These are phyloP conservation scores for Verticillium nubilum DNA, from an alignment of 2,329 filamentous ascomycete genomes.

Conservation along the genomic window DNA sequence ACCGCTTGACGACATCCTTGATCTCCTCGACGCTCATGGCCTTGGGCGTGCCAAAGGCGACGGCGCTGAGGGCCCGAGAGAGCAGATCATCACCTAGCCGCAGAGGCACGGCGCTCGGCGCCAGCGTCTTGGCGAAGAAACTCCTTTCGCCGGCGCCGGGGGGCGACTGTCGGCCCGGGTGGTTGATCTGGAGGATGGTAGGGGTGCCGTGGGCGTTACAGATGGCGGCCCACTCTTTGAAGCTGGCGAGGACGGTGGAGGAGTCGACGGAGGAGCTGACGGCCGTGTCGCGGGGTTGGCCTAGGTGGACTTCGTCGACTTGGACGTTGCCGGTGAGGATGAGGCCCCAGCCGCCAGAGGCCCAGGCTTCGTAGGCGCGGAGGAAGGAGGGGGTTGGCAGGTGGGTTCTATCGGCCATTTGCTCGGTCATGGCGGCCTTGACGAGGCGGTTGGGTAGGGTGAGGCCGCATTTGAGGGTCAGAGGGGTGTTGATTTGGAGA, in stretches of 20 bases:
- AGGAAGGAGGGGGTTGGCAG: background rate
- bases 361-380: slow-evolving; percentile 45
- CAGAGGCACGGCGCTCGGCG: slow-evolving; percentile 36
- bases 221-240: slow-evolving; percentile 28
- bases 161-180: slow-evolving; percentile 40
- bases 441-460: slow-evolving; percentile 48
- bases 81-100: slow-evolving; percentile 32
- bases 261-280: slow-evolving; percentile 22
- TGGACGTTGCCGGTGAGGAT: slow-evolving; percentile 46
- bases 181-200: slow-evolving; percentile 38
- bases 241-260: slow-evolving; percentile 24
- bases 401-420: slow-evolving; percentile 21
- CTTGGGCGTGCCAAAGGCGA: slow-evolving; percentile 47
- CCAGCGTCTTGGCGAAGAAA: slow-evolving; percentile 31
- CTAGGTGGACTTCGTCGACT: slow-evolving; percentile 32
- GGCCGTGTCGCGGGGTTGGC: slow-evolving; percentile 25
- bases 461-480: slow-evolving; percentile 50
- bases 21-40: slow-evolving; percentile 53
- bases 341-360: slow-evolving; percentile 46
- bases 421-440: slow-evolving; percentile 46
- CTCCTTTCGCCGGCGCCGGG: slow-evolving; percentile 29
- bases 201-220: slow-evolving; percentile 27
- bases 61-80: slow-evolving; percentile 19
- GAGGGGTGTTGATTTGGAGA: slow-evolving; percentile 18
- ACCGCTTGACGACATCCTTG: slow-evolving; percentile 42